Conservation (phyloP, 2,329 filamentous ascomycete genomes). For the Ascochyta rabiei region DNA sequence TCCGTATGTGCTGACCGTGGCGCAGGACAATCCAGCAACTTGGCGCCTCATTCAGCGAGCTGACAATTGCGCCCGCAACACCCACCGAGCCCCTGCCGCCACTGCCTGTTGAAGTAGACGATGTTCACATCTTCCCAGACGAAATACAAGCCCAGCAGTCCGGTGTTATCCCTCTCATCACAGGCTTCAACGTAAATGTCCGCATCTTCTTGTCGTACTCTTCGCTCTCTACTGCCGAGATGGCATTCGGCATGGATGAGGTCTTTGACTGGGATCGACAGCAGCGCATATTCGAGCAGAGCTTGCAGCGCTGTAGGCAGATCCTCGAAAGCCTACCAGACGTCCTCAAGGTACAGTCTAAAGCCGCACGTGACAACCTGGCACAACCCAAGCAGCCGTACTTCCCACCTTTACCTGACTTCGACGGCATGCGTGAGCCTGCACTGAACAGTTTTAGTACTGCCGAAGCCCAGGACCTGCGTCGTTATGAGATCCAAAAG, state of each 20-base stretch:
- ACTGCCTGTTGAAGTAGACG: conserved; percentile 80
- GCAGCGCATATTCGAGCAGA: conserved; percentile 72
- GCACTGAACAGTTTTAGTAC: conserved; percentile 29
- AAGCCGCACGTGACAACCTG: conserved; percentile 44
- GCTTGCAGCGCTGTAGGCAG: conserved; percentile 71
- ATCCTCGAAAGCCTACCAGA: conserved; percentile 70
- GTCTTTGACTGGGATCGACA: conserved; percentile 80
- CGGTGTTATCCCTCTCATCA: conserved; percentile 70
- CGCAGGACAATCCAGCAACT: conserved; percentile 76
- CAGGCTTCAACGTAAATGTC: conserved; percentile 81
- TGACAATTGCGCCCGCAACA: conserved; percentile 78
- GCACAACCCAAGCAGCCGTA: conserved; percentile 41
- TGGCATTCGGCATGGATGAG: conserved; percentile 79
- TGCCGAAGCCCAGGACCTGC: conserved; percentile 45
- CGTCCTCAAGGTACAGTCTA: conserved; percentile 66
- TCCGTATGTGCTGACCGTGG: conserved; percentile 13
- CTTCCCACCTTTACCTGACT: conserved; percentile 47
- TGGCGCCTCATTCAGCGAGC: conserved; percentile 71
- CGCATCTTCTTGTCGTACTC: conserved; percentile 83
- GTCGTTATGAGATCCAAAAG: conserved; percentile 82
- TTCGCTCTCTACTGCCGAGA: conserved; percentile 76
- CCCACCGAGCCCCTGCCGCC: conserved; percentile 78
- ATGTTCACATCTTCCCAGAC: conserved; percentile 76
- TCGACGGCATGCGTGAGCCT: conserved; percentile 37
- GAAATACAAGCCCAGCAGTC: conserved; percentile 74